These are phyloP conservation scores for Schizochytrium sp. DNA, from an alignment of 108 stramenopile species.

Conservation along the genomic window DNA sequence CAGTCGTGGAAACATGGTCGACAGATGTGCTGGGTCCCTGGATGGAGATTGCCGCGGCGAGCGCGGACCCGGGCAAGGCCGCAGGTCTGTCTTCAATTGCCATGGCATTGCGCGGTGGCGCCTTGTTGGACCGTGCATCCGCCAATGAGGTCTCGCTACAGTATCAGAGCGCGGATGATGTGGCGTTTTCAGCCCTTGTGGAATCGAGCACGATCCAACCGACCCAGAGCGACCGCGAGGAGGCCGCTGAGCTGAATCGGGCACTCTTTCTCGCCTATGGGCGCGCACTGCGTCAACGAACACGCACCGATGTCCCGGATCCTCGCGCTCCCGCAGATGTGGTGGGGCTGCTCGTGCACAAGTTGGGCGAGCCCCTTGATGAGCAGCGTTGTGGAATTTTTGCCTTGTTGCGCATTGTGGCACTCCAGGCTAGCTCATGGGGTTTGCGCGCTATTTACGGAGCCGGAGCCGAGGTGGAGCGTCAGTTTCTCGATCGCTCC, in stretches of 20 bases:
- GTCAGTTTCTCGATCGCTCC: not conserved
- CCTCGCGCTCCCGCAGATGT: not conserved
- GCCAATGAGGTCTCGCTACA: not conserved
- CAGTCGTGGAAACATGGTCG: not conserved
- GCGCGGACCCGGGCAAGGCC: not conserved
- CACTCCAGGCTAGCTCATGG: not conserved
- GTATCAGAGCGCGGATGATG: not conserved
- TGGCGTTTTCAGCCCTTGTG: not conserved
- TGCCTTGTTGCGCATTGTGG: not conserved
- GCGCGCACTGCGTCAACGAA: not conserved
- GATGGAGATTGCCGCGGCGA: not conserved
- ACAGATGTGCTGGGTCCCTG: not conserved
- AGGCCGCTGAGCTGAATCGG: not conserved
- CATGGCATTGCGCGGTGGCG: not conserved
- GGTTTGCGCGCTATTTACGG: not conserved
- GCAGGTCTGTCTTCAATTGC: not conserved
- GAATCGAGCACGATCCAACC: not conserved
- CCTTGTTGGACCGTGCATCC: not conserved
- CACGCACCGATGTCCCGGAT: not conserved
- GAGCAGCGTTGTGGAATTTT: not conserved
- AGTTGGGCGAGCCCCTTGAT: not conserved
- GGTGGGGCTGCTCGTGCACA: not conserved
- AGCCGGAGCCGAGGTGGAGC: not conserved
- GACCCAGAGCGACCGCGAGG: not conserved
- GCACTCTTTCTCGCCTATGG: not conserved